A percentile compares a stretch with the other conserved stretches of the same genome.
Evolutionary conservation across 805 yeast genomes (phyloP).

Genomic region (Sungouiozyma ichnusensis): DNA sequence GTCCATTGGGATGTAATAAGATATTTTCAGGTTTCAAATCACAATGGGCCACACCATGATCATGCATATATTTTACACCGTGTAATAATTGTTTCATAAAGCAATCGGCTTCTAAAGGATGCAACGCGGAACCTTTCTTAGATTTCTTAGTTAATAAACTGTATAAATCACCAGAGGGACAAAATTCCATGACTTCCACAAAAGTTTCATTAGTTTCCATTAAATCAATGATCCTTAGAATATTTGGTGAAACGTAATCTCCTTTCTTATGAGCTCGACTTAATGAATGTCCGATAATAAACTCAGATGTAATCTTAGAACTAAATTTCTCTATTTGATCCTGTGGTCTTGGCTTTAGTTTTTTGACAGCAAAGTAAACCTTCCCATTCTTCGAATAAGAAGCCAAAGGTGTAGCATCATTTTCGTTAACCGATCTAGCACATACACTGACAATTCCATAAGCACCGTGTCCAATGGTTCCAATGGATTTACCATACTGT

Average conservation of each 20-base stretch:
- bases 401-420: conserved; percentile 24
- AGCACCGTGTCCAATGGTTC: conserved; percentile 82
- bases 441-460: conserved; percentile 88
- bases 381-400: conserved; percentile 57
- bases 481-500: conserved; percentile 43
- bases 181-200: conserved; percentile 89
- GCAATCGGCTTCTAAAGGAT: conserved; percentile 71
- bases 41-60: conserved; percentile 88
- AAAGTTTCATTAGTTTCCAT: conserved; percentile 63
- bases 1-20: conserved; percentile 55
- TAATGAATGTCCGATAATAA: conserved; percentile 73
- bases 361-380: conserved; percentile 81
- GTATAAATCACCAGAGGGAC: conserved; percentile 75
- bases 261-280: conserved; percentile 26
- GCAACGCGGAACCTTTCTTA: conserved; percentile 40
- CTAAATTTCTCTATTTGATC: conserved; percentile 88
- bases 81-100: conserved; percentile 75
- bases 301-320: conserved; percentile 81
- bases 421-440: conserved; percentile 37
- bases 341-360: conserved; percentile 72
- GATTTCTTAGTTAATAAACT: conserved; percentile 40
- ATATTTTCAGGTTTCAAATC: conserved; percentile 87
- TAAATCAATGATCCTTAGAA: conserved; percentile 69
- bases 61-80: conserved; percentile 79
- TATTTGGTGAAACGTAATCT: conserved; percentile 36